Evolutionary conservation across 1,284 basidiomycete species (phyloP), one percentile per base, ranked within the genome.

Genomic region (Amylostereum areolatum): DNA sequence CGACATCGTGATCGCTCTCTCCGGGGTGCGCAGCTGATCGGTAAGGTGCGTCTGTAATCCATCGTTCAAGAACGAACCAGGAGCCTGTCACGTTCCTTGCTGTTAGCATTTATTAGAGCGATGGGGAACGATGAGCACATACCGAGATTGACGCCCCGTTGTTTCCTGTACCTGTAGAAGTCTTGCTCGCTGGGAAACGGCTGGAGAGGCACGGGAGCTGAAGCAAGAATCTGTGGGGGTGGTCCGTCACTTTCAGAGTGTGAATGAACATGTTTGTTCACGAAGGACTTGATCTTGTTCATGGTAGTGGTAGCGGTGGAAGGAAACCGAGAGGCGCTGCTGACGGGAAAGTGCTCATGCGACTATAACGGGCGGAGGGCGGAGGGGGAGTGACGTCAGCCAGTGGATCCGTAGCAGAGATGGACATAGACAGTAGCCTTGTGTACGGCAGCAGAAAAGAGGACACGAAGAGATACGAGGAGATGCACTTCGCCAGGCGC

Each of bases 71-170:
- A 2, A 86, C 81, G 55, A 92, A 91, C 85, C 84, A 88, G 5
- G 78, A 82, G 2, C 84, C 83, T 87, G 53, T 12, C 35, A 37
- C 33, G 36, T 43, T 48, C 45, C 18, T 31, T 42, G 43, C 5
- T 35, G 35, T 34, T 50, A 27, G 27, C 11, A 18, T 31, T 8
- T 30, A 43, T 40, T 27, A 25, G 32, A 9, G 36, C 25, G 27
- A 28, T 36, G 45, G 18, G 24, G n/a, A 9, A 45, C 48, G 18
- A 18, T 18, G 18, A 18, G 18, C 18, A 54, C 76, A 59, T 63
- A 77, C 91, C 91, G 9, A 94, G 78, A 63, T 93, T 94, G 34
- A 93, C 81, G 24, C 90, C 90, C 39, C 83, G 74, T 62, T 92
- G 91, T 62, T 84, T 84, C 42, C 90, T 75, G 65, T 83, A 86